Evolutionary conservation across 495 filamentous ascomycete genomes (phyloP), one percentile per base, ranked within the genome.

Genomic region (Trichoderma gamsii): DNA sequence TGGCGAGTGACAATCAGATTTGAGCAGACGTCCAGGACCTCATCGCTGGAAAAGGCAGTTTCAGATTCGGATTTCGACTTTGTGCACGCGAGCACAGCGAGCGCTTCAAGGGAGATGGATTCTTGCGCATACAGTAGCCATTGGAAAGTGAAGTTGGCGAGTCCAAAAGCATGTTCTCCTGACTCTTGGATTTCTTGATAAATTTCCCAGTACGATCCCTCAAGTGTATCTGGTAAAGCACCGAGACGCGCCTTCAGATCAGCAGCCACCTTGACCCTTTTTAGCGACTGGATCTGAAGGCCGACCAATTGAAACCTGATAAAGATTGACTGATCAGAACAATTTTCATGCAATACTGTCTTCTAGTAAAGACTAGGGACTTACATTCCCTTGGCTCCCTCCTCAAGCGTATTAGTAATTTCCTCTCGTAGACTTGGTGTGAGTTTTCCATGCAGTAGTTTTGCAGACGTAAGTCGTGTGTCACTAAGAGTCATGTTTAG

Each of bases 291-390:
- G 21, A 67, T 67, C n/a, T 67, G 68, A 32, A 67, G 51, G 63
- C 67, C 68, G 25, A 67, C 64, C 64, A 64, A 67, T 61, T 65
- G 68, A 32, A 69, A 69, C 64, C 68, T 69, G 43, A 64, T 1
- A 64, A 12, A 64, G 15, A 23, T 12, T 41, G n/a, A 9, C 29
- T n/a, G 11, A 41, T 59, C 23, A 59, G 32, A 38, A 21, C 32
- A 41, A 64, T 41, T 21, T 3, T 6, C 9, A 7, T 18, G 52
- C 25, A 63, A 38, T 18, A 21, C 29, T 64, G 63, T 43, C n/a
- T 18, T 35, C n/a, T 27, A 25, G n/a, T 13, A 59, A 25, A 16
- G 23, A 23, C 21, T 23, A 13, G 21, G 5, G 29, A 41, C 63
- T 38, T 41, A 64, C 63, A 64, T 64, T 41, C 63, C 63, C 38